phyloP scores from a whole-genome alignment of 1,139 yeast species.

The Candida pseudoviswanathii region DNA sequence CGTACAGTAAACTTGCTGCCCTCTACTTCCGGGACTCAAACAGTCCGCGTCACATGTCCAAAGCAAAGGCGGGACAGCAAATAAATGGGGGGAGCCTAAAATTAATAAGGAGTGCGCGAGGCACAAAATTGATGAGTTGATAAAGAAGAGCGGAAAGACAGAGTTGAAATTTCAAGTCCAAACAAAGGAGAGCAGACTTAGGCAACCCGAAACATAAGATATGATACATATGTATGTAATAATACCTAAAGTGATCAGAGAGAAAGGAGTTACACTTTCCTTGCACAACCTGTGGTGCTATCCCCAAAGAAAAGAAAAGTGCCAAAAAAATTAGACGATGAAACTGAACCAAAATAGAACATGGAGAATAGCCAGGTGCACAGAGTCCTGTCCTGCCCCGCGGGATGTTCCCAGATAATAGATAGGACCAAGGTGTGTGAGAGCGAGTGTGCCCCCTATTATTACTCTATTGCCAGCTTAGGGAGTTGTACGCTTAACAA shows the following conservation, averaged over 20 bases:
- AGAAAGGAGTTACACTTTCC: not conserved
- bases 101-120: not conserved
- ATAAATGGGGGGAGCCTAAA: no score
- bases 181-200: not conserved
- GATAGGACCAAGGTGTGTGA: not conserved
- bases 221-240: not conserved
- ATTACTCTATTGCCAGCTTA: not conserved
- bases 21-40: no score
- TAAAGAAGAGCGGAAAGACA: not conserved
- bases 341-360: not conserved
- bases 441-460: not conserved
- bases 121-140: not conserved
- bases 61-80: no score
- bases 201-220: not conserved
- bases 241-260: not conserved
- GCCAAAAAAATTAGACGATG: constrained; percentile 1
- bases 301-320: not conserved
- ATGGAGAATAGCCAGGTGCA: not conserved
- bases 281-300: not conserved
- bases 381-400: not conserved
- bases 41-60: no score
- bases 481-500: not conserved
- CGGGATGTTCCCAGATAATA: no score
- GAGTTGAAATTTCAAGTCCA: not conserved
- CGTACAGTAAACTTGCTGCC: no score